Evolutionary conservation across 768 basidiomycete genomes (phyloP), one percentile per base, ranked within the genome.

Genomic region (Cystobasidium onofrii): DNA sequence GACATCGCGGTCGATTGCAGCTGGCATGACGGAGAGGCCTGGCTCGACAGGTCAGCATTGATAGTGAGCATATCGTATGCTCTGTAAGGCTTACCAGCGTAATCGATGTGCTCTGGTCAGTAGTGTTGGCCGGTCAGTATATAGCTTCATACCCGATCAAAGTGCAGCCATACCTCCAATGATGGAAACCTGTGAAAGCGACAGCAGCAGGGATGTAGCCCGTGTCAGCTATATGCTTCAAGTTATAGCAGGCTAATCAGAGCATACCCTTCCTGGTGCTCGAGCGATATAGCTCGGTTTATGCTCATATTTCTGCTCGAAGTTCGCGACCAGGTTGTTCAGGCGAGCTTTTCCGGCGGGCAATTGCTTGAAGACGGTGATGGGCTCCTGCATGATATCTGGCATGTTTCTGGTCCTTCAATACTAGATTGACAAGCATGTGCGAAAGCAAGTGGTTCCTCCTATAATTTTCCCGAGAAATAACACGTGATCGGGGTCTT

Each of bases 91-190:
- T 27, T 27, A 71, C 69, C 73, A 3, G 79, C 79, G 62, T 80
- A 80, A 63, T 80, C 80, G 64, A 80, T 79, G 64, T 80, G 80
- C 54, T 80, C 80, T 67, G 50, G 31, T 29, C 15, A 39, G 6
- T 15, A 39, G 15, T 39, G 39, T 15, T 60, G 25, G 7, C 6
- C 20, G 15, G 57, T 25, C 20, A 60, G 23, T 27, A n/a, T n/a
- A n/a, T n/a, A n/a, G n/a, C n/a, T n/a, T n/a, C n/a, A n/a, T n/a
- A n/a, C n/a, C n/a, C n/a, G n/a, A n/a, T n/a, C n/a, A n/a, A n/a
- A n/a, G n/a, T n/a, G n/a, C n/a, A n/a, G n/a, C n/a, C n/a, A n/a
- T 36, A 67, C 65, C 65, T 20, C 79, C 79, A 20, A 80, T 71
- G 15, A 80, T 73, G 73, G 78, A 80, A 63, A 80, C 78, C 50